Evolutionary conservation across 2,329 filamentous ascomycete species (phyloP).

Genomic region (Penicillium sp.): DNA sequence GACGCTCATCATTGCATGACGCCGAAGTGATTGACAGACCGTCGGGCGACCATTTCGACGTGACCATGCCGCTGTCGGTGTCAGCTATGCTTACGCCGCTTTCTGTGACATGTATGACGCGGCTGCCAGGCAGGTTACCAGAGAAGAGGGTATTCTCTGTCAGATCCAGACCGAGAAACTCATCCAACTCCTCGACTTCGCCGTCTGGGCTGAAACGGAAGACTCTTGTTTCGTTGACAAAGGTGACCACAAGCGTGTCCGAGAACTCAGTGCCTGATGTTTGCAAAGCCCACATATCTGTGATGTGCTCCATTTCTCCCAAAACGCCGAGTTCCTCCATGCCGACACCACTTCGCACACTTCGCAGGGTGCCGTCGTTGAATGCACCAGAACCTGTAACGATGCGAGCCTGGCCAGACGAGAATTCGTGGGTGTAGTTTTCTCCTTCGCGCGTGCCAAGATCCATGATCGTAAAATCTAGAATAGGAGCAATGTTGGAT

Average conservation of each 20-base stretch:
- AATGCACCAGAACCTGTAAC: constrained; percentile 90
- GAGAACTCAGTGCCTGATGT: constrained; percentile 38
- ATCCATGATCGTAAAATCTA: constrained; percentile 96
- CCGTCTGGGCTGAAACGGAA: constrained; percentile 72
- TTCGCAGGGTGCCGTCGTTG: constrained; percentile 81
- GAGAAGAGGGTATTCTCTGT: constrained; percentile 68
- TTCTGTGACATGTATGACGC: constrained; percentile 73
- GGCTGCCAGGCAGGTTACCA: constrained; percentile 59
- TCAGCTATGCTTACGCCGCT: constrained; percentile 61
- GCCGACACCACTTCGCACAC: constrained; percentile 88
- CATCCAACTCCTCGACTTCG: constrained; percentile 80
- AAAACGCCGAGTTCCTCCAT: constrained; percentile 82
- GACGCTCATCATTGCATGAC: constrained; percentile 65
- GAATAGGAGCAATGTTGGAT: constrained; percentile 80
- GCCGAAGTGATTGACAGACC: constrained; percentile 67
- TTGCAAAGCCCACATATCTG: constrained; percentile 68
- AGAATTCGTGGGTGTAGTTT: constrained; percentile 80
- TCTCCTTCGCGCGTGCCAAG: constrained; percentile 82
- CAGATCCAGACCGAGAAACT: constrained; percentile 68
- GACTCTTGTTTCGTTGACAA: constrained; percentile 76
- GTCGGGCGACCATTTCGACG: constrained; percentile 45
- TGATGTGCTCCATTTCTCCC: constrained; percentile 70
- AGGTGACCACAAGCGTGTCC: constrained; percentile 76
- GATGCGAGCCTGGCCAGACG: constrained; percentile 88
- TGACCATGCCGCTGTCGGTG: constrained; percentile 44